Conservation (phyloP, 768 basidiomycete species). For the Suillus subluteus region DNA sequence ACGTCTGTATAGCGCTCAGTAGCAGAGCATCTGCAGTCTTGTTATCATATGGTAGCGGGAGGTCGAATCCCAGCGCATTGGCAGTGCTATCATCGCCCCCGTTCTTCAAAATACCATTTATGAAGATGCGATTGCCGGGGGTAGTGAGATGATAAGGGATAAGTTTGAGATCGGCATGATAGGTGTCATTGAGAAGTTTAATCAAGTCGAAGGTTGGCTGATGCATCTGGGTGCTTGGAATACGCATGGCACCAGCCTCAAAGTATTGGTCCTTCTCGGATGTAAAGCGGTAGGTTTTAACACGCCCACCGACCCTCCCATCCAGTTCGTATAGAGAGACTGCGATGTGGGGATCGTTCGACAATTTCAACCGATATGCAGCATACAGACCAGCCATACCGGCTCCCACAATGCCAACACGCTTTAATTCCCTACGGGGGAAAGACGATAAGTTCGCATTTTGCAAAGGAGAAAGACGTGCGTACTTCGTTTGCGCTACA, state of each 20-base stretch:
- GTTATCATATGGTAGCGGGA: not conserved
- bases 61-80: slow-evolving; percentile 4
- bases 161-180: slow-evolving; percentile 9
- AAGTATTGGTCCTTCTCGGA: slow-evolving; percentile 21
- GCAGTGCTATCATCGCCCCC: slow-evolving; percentile 6
- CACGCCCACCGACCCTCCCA: slow-evolving; percentile 19
- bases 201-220: slow-evolving; percentile 10
- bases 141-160: slow-evolving; percentile 12
- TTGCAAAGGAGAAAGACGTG: not conserved
- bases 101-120: slow-evolving; percentile 11
- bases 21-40: slow-evolving; percentile 8
- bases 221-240: slow-evolving; percentile 18
- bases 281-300: slow-evolving; percentile 19
- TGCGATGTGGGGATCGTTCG: not conserved
- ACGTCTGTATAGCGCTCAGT: slow-evolving; percentile 1
- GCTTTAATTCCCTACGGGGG: not conserved
- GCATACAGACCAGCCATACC: slow-evolving; percentile 11
- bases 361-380: slow-evolving; percentile 11
- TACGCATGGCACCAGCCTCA: slow-evolving; percentile 23
- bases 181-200: slow-evolving; percentile 11
- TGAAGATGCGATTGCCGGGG: slow-evolving; percentile 4
- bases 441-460: not conserved
- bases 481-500: not conserved
- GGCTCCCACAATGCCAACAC: slow-evolving; percentile 9
- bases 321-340: slow-evolving; percentile 10